Evolutionary conservation across 2,329 filamentous ascomycete species (phyloP).

Genomic region (Penicillium sp.): DNA sequence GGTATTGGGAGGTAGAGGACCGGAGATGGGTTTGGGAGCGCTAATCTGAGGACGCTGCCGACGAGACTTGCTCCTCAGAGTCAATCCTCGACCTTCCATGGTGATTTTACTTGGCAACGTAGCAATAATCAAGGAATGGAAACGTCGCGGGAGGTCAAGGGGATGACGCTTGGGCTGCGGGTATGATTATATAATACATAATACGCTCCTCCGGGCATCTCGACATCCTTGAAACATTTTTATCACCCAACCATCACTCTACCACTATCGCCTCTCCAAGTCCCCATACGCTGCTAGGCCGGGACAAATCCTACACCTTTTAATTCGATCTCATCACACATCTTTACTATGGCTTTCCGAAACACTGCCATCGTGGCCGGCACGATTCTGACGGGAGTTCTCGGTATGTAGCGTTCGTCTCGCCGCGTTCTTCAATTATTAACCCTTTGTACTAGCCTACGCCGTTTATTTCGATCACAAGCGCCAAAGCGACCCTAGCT

Average conservation of each 20-base stretch:
- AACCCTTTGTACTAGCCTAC: conserved; percentile 48
- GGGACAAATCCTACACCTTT: not conserved
- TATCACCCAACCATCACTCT: conserved; percentile 1
- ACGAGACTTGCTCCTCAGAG: conserved; percentile 60
- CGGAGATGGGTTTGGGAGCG: conserved; percentile 56
- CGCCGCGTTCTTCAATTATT: conserved; percentile 8
- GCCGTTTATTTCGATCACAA: conserved; percentile 66
- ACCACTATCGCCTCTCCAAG: not conserved
- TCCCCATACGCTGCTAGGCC: not conserved
- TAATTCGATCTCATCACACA: not conserved
- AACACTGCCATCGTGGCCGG: conserved; percentile 57
- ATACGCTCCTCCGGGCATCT: not conserved
- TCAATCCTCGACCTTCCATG: conserved; percentile 58
- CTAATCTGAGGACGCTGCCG: conserved; percentile 56
- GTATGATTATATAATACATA: not conserved
- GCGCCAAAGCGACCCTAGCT: conserved; percentile 61
- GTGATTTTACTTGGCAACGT: conserved; percentile 16
- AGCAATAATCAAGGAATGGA: conserved; percentile 8
- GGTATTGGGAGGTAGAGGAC: conserved; percentile 37
- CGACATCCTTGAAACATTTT: conserved; percentile 8
- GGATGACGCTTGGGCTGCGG: conserved; percentile 7
- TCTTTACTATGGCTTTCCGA: conserved; percentile 16
- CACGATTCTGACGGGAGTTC: conserved; percentile 56
- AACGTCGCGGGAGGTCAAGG: conserved; percentile 2
- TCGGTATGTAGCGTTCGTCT: conserved; percentile 42